phyloP scores from a whole-genome alignment of 352 stramenopile genomes.

The Globisporangium irregulare region DNA sequence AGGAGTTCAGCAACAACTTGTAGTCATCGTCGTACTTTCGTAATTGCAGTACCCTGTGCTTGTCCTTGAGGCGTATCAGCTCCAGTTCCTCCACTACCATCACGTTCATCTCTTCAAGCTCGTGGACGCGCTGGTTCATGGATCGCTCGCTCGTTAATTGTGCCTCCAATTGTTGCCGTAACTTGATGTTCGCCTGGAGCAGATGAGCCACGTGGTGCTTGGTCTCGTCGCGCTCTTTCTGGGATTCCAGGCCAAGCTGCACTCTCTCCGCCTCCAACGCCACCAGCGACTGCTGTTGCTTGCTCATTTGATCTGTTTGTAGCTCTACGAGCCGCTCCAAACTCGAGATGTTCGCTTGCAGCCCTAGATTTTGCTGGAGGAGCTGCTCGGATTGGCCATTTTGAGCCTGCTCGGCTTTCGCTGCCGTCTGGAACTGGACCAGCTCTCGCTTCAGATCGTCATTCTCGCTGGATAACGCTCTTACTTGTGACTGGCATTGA shows the following conservation, averaged over 20 bases:
- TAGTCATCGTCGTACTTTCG: conserved; percentile 26
- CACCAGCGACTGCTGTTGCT: conserved; percentile 30
- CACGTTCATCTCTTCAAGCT: conserved; percentile 14
- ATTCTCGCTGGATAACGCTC: not conserved
- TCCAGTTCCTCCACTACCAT: conserved; percentile 15
- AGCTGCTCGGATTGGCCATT: not conserved
- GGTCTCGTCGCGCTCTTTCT: conserved; percentile 22
- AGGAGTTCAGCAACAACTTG: conserved; percentile 11
- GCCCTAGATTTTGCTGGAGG: conserved; percentile 13
- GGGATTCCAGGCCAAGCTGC: not conserved
- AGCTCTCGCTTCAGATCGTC: not conserved
- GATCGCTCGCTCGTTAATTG: not conserved
- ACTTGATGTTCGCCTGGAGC: conserved; percentile 25
- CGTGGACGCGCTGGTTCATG: conserved; percentile 5
- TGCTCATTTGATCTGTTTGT: conserved; percentile 21
- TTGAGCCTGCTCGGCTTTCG: conserved; percentile 1
- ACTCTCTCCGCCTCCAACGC: conserved; percentile 17
- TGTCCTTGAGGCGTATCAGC: conserved; percentile 14
- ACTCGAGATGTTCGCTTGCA: conserved; percentile 15
- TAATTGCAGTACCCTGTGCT: conserved; percentile 5
- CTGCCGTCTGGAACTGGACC: not conserved
- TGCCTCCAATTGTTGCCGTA: conserved; percentile 25
- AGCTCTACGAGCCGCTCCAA: conserved; percentile 16
- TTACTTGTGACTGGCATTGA: not conserved
- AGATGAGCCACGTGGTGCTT: conserved; percentile 29